These are phyloP conservation scores for Euphorbia pulcherrima DNA, from an alignment of 345 rosid species.

Conservation along the genomic window DNA sequence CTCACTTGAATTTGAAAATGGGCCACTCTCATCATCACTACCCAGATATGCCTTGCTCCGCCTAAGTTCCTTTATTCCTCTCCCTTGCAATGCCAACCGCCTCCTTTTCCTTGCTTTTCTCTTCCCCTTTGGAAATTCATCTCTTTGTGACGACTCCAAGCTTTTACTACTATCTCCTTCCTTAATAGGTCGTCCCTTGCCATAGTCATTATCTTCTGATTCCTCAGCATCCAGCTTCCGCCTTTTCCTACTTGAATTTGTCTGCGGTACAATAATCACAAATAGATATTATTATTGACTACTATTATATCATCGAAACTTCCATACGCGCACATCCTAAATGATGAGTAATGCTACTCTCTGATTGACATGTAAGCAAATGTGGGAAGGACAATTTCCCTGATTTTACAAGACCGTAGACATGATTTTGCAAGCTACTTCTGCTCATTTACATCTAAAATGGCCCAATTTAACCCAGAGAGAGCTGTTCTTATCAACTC, in stretches of 20 bases:
- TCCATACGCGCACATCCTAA: neutral
- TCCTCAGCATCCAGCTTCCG: constrained; percentile 72
- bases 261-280: constrained; percentile 38
- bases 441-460: too few species aligned
- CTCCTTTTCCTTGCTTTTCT: constrained; percentile 82
- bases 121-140: constrained; percentile 92
- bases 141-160: constrained; percentile 63
- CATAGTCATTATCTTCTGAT: constrained; percentile 57
- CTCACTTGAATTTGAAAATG: constrained; percentile 61
- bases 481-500: too few species aligned
- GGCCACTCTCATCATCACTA: constrained; percentile 49
- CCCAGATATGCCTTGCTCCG: constrained; percentile 43
- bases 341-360: neutral
- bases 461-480: neutral
- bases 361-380: neutral
- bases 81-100: constrained; percentile 71
- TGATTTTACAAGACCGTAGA: neutral
- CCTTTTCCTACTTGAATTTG: constrained; percentile 77
- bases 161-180: constrained; percentile 47
- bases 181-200: constrained; percentile 38
- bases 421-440: too few species aligned
- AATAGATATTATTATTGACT: neutral
- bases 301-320: neutral
- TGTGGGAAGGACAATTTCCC: neutral
- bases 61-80: constrained; percentile 63